phyloP scores from a whole-genome alignment of 2,329 filamentous ascomycete genomes.

The Sporothrix euskadiensis region DNA sequence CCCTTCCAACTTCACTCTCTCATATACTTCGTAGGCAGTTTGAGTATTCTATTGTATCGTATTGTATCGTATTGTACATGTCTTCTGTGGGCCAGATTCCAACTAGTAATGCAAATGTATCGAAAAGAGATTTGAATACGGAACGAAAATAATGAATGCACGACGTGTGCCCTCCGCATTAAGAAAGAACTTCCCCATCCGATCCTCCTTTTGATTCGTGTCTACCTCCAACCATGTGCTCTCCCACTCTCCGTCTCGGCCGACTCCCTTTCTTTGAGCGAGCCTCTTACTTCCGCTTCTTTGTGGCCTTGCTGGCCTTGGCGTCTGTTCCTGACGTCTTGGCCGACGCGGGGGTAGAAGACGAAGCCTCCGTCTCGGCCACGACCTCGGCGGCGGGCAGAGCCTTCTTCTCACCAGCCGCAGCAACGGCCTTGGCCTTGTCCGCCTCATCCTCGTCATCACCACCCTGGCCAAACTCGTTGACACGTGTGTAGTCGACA shows the following conservation, averaged over 20 bases:
- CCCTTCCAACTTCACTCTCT: neutral
- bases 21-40: too few species aligned
- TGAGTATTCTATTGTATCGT: neutral
- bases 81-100: neutral
- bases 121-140: neutral
- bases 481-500: constrained; percentile 86
- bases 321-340: constrained; percentile 51
- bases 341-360: constrained; percentile 36
- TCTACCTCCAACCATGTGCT: neutral
- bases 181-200: too few species aligned
- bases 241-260: neutral
- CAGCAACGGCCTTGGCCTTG: constrained; percentile 41
- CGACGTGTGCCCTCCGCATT: neutral
- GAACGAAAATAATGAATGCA: neutral
- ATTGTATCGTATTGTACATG: neutral
- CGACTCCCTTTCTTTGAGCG: too few species aligned
- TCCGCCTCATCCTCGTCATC: constrained; percentile 66
- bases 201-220: neutral
- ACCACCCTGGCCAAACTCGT: constrained; percentile 98
- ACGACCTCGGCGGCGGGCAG: constrained; percentile 37
- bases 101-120: constrained; percentile 3
- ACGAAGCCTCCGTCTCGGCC: constrained; percentile 39
- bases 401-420: constrained; percentile 43
- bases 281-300: constrained; percentile 49
- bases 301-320: constrained; percentile 48